phyloP scores from a whole-genome alignment of 495 filamentous ascomycete species.

The Viridothelium virens region DNA sequence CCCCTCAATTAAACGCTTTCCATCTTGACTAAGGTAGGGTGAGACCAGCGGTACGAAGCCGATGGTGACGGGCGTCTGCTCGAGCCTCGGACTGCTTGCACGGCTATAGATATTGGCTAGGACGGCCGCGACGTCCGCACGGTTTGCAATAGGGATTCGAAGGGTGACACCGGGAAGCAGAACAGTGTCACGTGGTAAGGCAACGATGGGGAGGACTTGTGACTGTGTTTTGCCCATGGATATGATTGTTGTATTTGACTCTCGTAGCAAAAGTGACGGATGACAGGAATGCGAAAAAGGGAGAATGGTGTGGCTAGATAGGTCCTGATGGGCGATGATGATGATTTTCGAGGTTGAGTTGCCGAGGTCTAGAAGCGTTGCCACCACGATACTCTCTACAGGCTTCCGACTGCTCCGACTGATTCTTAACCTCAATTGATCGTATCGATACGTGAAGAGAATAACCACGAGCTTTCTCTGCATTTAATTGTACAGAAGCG shows the following conservation, averaged over 20 bases:
- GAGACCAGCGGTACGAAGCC: constrained; percentile 76
- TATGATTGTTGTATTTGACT: neutral
- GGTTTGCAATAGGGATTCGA: constrained; percentile 66
- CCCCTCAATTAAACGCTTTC: constrained; percentile 59
- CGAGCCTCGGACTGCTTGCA: constrained; percentile 53
- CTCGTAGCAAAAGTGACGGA: neutral
- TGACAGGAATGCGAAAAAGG: neutral
- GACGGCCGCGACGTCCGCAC: constrained; percentile 74
- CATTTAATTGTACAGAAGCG: too few relatives aligned
- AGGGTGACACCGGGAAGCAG: constrained; percentile 74
- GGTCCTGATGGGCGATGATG: neutral
- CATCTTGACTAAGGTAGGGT: constrained; percentile 56
- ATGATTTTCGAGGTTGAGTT: neutral
- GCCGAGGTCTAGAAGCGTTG: neutral
- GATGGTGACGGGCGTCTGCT: constrained; percentile 59
- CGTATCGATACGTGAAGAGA: neutral
- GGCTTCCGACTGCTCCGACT: neutral
- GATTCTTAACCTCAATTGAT: neutral
- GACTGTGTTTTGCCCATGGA: constrained; percentile 37
- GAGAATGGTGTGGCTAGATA: too few relatives aligned
- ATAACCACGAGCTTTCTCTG: too few relatives aligned
- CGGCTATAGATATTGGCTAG: constrained; percentile 67
- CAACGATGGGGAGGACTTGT: constrained; percentile 62
- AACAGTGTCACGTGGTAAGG: constrained; percentile 63
- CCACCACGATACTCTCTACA: neutral